Base-by-base conservation (phyloP, 2,329 filamentous ascomycete genomes). In the Penicillium sp. region DNA sequence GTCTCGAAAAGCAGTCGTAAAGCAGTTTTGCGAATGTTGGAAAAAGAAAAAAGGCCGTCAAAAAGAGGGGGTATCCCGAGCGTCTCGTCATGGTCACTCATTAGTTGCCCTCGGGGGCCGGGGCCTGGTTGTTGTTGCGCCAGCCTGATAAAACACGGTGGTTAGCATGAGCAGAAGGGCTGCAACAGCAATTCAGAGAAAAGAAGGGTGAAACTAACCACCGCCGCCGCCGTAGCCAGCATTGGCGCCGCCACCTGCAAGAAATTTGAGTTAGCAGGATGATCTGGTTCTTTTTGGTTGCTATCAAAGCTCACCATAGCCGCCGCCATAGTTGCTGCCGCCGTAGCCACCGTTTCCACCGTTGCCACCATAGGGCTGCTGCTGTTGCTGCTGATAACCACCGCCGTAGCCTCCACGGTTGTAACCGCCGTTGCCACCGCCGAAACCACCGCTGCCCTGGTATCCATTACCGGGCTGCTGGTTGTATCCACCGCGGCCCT, bases 401-500 rank as follows among this genome's bases (percentile, higher is more conserved):
- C 48, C 48, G 11, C 68, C 60, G 49, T 71, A 71, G 55, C 69
- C 74, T 58, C 71, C 70, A 8, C 62, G 58, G 50, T 58, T 67
- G 67, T 62, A 65, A 56, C 61, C 63, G 57, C 66, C 62, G 54
- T 64, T 60, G 51, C 55, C 57, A 20, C 59, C 49, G 41, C 60
- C 62, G 41, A 67, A 61, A 37, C 66, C 67, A 35, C 78, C 50
- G 51, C 73, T 74, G 62, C 81, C 69, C 62, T 72, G 70, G 58
- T 66, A 67, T 28, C 73, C 72, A 53, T 74, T 69, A 56, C 74
- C 71, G 20, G 76, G 76, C 37, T 65, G 63, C 57, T 75, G 74
- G 64, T 79, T 78, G 66, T 81, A 79, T 62, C 78, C 79, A 64
- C 80, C 75, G 57, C 80, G 78, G 54, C 76, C 77, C 56, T 76